Conservation (phyloP, 352 stramenopile species). For the Phytophthora europaea region DNA sequence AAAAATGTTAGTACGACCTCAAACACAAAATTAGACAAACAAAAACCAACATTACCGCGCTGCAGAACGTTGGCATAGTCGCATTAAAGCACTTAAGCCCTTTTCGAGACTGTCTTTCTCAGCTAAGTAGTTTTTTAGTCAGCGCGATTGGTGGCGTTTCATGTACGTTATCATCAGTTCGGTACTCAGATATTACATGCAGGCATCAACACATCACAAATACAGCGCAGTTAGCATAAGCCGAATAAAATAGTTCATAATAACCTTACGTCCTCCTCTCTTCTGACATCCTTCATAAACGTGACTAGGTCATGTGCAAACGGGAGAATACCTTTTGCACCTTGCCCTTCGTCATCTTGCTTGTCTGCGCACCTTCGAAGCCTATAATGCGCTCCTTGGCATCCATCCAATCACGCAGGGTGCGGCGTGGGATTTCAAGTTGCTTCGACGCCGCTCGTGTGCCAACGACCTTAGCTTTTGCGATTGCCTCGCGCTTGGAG, state of each 20-base stretch:
- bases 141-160: background rate
- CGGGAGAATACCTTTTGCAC: constrained; percentile 4
- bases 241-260: background rate
- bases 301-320: constrained; percentile 8
- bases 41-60: constrained; percentile 9
- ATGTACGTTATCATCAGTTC: constrained; percentile 15
- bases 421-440: constrained; percentile 6
- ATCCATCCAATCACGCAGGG: constrained; percentile 5
- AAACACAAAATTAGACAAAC: background rate
- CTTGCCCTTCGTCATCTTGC: constrained; percentile 17
- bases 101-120: constrained; percentile 6
- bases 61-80: constrained; percentile 7
- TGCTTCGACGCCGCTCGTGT: background rate
- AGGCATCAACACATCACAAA: background rate
- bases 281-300: constrained; percentile 22
- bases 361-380: background rate
- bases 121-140: constrained; percentile 6
- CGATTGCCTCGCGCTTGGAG: background rate
- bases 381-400: background rate
- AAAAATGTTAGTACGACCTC: background rate
- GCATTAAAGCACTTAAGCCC: constrained; percentile 2
- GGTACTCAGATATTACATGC: constrained; percentile 13
- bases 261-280: constrained; percentile 16
- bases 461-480: background rate
- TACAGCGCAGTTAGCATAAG: constrained; percentile 1